Evolutionary conservation across 805 yeast species (phyloP).

Genomic region (Pichia phayaonensis): DNA sequence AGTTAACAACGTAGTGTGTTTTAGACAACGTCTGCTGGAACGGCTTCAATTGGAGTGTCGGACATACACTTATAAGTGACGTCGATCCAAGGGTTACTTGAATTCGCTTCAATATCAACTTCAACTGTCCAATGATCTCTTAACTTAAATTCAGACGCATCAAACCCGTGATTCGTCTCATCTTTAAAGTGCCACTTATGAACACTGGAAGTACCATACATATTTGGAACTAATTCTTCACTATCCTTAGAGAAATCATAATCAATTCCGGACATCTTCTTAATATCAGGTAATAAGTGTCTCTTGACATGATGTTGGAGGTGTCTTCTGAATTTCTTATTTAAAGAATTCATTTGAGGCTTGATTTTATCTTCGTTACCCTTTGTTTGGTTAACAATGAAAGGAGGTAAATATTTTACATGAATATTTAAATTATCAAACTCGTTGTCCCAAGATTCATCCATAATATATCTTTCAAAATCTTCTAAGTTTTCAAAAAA

Average conservation of each 20-base stretch:
- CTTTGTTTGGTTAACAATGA: constrained; percentile 57
- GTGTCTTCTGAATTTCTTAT: constrained; percentile 64
- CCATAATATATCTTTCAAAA: constrained; percentile 58
- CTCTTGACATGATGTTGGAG: constrained; percentile 68
- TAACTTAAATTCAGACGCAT: constrained; percentile 35
- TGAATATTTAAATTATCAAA: constrained; percentile 62
- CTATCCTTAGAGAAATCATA: constrained; percentile 34
- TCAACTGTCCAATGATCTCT: constrained; percentile 59
- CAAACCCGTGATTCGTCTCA: constrained; percentile 47
- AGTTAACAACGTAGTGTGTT: neutral
- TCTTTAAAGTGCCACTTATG: constrained; percentile 62
- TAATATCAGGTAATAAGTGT: constrained; percentile 62
- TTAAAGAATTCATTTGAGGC: constrained; percentile 64
- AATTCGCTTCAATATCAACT: constrained; percentile 58
- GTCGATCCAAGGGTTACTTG: constrained; percentile 57
- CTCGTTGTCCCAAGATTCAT: constrained; percentile 72
- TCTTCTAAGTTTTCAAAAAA: constrained; percentile 55
- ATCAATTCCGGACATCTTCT: constrained; percentile 49
- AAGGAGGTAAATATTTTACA: constrained; percentile 65
- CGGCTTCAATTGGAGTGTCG: neutral
- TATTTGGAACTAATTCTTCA: constrained; percentile 40
- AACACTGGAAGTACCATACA: constrained; percentile 34
- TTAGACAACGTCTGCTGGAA: constrained; percentile 1
- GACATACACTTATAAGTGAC: constrained; percentile 40
- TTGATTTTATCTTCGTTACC: constrained; percentile 65